Percentiles rank a stretch among this genome's conserved stretches.
Conservation (phyloP, 2,329 filamentous ascomycete genomes). For the Sporothrix globosa region DNA sequence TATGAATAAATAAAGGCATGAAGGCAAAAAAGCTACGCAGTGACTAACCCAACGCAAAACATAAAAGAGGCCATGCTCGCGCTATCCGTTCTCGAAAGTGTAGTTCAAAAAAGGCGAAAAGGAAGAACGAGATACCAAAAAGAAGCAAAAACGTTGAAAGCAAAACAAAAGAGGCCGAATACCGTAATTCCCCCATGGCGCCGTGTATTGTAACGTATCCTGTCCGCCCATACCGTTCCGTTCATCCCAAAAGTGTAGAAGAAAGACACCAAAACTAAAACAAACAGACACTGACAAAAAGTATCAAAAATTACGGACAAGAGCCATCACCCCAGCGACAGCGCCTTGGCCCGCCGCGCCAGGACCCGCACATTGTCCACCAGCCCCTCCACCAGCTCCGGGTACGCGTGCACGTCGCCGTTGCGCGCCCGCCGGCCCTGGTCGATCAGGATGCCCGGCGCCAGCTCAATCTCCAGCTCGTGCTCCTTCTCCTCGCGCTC, state of each 20-base stretch:
- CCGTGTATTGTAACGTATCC: background rate
- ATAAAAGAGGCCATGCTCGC: slow-evolving; percentile 5
- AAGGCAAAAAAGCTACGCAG: background rate
- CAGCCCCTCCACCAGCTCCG: slow-evolving; percentile 71
- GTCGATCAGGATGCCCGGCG: slow-evolving; percentile 64
- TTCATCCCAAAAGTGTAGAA: background rate
- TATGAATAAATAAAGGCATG: background rate
- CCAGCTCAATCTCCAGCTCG: slow-evolving; percentile 78
- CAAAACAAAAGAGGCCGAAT: background rate
- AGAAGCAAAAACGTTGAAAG: background rate
- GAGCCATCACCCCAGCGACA: background rate
- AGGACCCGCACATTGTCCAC: slow-evolving; percentile 72
- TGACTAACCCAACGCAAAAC: background rate
- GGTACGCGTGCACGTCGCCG: slow-evolving; percentile 62
- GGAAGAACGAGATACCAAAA: background rate
- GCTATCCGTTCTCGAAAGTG: background rate
- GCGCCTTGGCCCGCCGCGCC: slow-evolving; percentile 31
- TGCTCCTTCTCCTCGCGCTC: slow-evolving; percentile 65
- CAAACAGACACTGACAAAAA: too few species aligned
- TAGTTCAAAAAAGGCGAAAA: background rate
- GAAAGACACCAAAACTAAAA: background rate
- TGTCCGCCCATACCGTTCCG: background rate
- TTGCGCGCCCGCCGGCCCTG: slow-evolving; percentile 63
- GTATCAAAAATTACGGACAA: background rate
- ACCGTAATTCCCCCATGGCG: background rate